A percentile compares a stretch with the other conserved stretches of the same genome.
Evolutionary conservation across 805 yeast species (phyloP).

Genomic region (Kodamaea laetipori): DNA sequence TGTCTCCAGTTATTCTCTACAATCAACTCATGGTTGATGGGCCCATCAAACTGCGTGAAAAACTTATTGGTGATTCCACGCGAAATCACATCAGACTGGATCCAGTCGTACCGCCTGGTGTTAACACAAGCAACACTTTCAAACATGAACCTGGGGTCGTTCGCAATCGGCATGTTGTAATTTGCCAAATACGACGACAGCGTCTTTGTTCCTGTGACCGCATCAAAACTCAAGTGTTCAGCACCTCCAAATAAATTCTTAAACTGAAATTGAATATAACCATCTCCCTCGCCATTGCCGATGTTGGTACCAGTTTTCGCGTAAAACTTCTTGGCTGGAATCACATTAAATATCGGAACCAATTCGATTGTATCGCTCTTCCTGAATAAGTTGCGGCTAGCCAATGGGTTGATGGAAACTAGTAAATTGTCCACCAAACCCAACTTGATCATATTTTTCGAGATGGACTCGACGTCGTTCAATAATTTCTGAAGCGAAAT

Average conservation of each 20-base stretch:
- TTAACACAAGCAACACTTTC: constrained; percentile 46
- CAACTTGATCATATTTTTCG: constrained; percentile 45
- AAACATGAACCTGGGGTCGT: constrained; percentile 41
- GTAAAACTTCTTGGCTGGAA: constrained; percentile 68
- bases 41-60: constrained; percentile 34
- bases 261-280: constrained; percentile 73
- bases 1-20: constrained; percentile 46
- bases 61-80: constrained; percentile 47
- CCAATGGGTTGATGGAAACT: constrained; percentile 32
- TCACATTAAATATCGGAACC: constrained; percentile 39
- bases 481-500: constrained; percentile 45
- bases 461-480: constrained; percentile 43
- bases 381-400: constrained; percentile 21
- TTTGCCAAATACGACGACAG: constrained; percentile 51
- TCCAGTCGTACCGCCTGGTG: constrained; percentile 49
- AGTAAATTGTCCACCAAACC: constrained; percentile 47
- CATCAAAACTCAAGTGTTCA: constrained; percentile 53
- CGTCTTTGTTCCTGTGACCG: constrained; percentile 51
- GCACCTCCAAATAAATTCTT: constrained; percentile 61
- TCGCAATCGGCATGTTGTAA: constrained; percentile 47
- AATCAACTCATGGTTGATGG: constrained; percentile 51
- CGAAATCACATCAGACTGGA: constrained; percentile 46
- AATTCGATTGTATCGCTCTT: constrained; percentile 22
- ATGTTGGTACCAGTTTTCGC: constrained; percentile 94
- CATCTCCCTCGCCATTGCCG: constrained; percentile 97